Conservation (phyloP, 495 filamentous ascomycete species). For the Usnea hakonensis region DNA sequence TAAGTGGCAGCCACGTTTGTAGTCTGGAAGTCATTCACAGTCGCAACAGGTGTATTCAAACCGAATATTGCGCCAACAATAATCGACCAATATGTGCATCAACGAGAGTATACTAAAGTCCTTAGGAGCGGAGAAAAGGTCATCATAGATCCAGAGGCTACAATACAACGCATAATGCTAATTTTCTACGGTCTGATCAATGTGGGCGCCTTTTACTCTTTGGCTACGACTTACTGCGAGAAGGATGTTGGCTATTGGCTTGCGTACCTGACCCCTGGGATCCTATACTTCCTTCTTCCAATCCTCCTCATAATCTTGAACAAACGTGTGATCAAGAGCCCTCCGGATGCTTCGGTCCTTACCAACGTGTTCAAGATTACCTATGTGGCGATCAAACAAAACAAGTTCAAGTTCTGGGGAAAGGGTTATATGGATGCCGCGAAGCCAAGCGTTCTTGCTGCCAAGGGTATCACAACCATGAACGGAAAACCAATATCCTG, state of each 20-base stretch:
- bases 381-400: constrained; percentile 32
- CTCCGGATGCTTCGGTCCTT: too few species aligned
- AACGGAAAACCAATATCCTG: too few species aligned
- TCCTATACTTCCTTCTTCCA: constrained; percentile 40
- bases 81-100: constrained; percentile 60
- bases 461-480: too few species aligned
- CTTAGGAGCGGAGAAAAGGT: constrained; percentile 59
- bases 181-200: constrained; percentile 70
- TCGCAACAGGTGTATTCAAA: constrained; percentile 41
- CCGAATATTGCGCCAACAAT: constrained; percentile 49
- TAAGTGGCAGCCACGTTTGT: constrained; percentile 33
- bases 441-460: too few species aligned
- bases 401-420: constrained; percentile 42
- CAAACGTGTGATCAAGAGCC: too few species aligned
- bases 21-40: neutral
- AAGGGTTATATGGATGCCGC: constrained; percentile 40
- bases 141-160: constrained; percentile 64
- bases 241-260: constrained; percentile 60
- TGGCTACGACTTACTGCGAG: constrained; percentile 59
- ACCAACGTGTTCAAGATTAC: too few species aligned
- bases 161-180: constrained; percentile 54
- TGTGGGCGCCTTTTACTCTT: constrained; percentile 56
- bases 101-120: constrained; percentile 37
- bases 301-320: constrained; percentile 42
- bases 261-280: constrained; percentile 44